These are phyloP conservation scores for Pythium insidiosum DNA, from an alignment of 352 stramenopile species.

Conservation along the genomic window DNA sequence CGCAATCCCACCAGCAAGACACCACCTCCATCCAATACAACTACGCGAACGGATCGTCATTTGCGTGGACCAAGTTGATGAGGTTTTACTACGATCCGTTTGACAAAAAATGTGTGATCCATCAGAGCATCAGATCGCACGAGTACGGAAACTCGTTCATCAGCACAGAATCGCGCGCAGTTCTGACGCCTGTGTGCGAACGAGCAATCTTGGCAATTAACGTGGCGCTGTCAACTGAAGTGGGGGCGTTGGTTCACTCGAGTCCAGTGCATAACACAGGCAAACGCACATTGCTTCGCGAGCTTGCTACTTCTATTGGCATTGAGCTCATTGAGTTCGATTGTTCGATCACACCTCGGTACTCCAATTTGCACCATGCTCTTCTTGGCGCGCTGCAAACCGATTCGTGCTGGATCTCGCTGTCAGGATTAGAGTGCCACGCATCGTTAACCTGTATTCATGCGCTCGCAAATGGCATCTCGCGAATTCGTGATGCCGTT, in stretches of 20 bases:
- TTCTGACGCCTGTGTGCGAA: slow-evolving; percentile 54
- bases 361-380: slow-evolving; percentile 28
- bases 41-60: slow-evolving; percentile 35
- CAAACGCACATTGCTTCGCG: slow-evolving; percentile 34
- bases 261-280: slow-evolving; percentile 12
- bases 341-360: slow-evolving; percentile 23
- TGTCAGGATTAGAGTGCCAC: slow-evolving; percentile 28
- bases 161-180: slow-evolving; percentile 25
- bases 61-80: slow-evolving; percentile 53
- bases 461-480: slow-evolving; percentile 33
- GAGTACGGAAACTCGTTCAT: slow-evolving; percentile 62
- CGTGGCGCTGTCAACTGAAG: slow-evolving; percentile 38
- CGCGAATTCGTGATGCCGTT: slow-evolving; percentile 35
- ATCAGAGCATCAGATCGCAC: slow-evolving; percentile 49
- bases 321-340: slow-evolving; percentile 31
- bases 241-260: slow-evolving; percentile 36
- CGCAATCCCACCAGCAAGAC: slow-evolving; percentile 10
- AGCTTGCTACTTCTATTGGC: slow-evolving; percentile 36
- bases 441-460: slow-evolving; percentile 15
- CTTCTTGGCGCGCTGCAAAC: slow-evolving; percentile 30
- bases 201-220: slow-evolving; percentile 48
- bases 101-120: slow-evolving; percentile 41
- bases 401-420: slow-evolving; percentile 28
- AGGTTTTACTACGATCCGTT: slow-evolving; percentile 55
- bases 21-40: slow-evolving; percentile 26